These are phyloP conservation scores for Candida morakotiae DNA, from an alignment of 805 yeast species.

Conservation along the genomic window DNA sequence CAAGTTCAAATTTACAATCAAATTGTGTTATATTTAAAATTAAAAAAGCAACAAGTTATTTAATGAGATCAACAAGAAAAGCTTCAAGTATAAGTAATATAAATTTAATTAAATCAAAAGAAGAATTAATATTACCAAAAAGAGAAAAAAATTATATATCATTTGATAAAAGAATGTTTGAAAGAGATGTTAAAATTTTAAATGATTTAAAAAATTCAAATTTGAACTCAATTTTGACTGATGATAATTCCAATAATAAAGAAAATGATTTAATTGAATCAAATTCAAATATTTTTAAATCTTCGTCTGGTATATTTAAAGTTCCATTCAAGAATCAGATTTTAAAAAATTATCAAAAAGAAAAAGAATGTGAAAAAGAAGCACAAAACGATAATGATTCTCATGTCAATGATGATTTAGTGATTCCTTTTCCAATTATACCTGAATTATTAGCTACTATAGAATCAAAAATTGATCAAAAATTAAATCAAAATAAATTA, in stretches of 20 bases:
- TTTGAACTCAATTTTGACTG: background rate
- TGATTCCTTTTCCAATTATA: slow-evolving; percentile 19
- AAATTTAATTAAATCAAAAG: slow-evolving; percentile 33
- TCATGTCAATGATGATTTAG: too few species aligned
- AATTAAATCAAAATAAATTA: background rate
- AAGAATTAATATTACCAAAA: slow-evolving; percentile 31
- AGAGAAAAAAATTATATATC: slow-evolving; percentile 28
- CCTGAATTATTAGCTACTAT: slow-evolving; percentile 22
- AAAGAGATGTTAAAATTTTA: slow-evolving; percentile 21
- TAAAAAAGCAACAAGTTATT: slow-evolving; percentile 56
- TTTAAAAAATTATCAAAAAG: slow-evolving; percentile 11
- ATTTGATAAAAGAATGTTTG: slow-evolving; percentile 30
- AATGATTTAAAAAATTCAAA: background rate
- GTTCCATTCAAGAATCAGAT: slow-evolving; percentile 25
- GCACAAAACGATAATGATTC: background rate
- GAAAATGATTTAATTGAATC: background rate
- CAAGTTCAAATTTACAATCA: slow-evolving; percentile 29
- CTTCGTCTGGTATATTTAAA: slow-evolving; percentile 11
- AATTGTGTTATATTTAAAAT: slow-evolving; percentile 59
- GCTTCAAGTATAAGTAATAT: slow-evolving; percentile 36
- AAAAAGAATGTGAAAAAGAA: slow-evolving; percentile 6
- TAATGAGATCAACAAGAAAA: slow-evolving; percentile 57
- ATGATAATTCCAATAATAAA: background rate
- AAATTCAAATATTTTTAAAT: background rate
- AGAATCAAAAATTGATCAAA: slow-evolving; percentile 15